Evolutionary conservation across 345 rosid species (phyloP).

Genomic region (Schrenkiella parvula): DNA sequence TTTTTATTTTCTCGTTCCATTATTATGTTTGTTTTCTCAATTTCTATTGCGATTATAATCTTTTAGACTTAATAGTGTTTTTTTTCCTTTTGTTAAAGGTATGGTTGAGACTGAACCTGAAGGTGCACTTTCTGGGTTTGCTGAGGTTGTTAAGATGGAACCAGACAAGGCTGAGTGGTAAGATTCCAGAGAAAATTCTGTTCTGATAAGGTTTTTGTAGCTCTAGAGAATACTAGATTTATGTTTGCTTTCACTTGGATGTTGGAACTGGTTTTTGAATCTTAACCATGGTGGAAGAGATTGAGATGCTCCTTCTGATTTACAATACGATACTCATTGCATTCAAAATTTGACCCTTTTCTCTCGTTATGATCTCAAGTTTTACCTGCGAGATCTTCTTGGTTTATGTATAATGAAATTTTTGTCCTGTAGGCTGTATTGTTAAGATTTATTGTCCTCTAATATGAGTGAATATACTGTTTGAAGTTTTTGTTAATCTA

Average conservation of each 20-base stretch:
- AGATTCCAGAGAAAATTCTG: slow-evolving; percentile 9
- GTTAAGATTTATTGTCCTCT: neutral
- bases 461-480: neutral
- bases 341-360: neutral
- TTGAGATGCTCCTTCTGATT: neutral
- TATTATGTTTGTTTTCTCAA: neutral
- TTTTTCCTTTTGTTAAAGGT: slow-evolving; percentile 39
- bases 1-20: slow-evolving; percentile 3
- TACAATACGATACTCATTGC: neutral
- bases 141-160: slow-evolving; percentile 91
- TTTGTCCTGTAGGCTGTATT: neutral
- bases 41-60: neutral
- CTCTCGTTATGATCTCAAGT: neutral
- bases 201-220: neutral
- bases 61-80: neutral
- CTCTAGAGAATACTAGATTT: neutral
- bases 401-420: neutral
- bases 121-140: slow-evolving; percentile 92
- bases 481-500: slow-evolving; percentile 3
- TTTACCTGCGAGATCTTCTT: neutral
- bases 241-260: neutral
- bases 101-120: slow-evolving; percentile 91
- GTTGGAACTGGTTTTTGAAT: neutral
- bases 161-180: slow-evolving; percentile 99
- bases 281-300: neutral